Base-by-base conservation (phyloP, 192 early-diverging fungal species). In the Umbelopsis sp. region DNA sequence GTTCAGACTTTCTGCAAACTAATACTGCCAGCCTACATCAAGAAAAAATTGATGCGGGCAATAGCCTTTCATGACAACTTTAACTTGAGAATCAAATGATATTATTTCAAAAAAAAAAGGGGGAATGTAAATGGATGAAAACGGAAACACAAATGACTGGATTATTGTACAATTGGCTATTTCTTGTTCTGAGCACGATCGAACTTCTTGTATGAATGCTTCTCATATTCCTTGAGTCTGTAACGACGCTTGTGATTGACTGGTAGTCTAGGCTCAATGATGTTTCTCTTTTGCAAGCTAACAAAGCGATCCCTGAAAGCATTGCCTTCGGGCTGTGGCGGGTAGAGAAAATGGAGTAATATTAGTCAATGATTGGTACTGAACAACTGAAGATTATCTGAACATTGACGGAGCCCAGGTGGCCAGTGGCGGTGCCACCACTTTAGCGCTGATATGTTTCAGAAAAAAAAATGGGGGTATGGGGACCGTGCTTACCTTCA, bases 241-340 rank as follows among this genome's bases (percentile, higher is more conserved):
- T 85, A 85, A 70, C 79, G 77, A 71, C 80, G 71, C 22, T 74
- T 74, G 51, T 74, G 70, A 22, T 69, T 75, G 55, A 85, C 78
- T 21, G 72, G 78, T 18, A 83, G 64, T 74, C 83, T 74, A 15
- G 85, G 80, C 70, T 85, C 85, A 66, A 87, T 83, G 47, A 87
- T 80, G 46, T 85, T 87, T 49, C 85, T 80, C 66, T 87, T 69
- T 53, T 83, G 78, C 67, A 85, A 73, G 53, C 83, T 84, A 71
- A 71, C 69, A 73, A 85, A 85, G 41, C 85, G 78, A 64, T 88
- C 87, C 67, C 72, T 79, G 66, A 89, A 80, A 18, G 88, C 49
- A 46, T 81, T 89, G 20, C 88, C 88, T 74, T 89, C 88, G 18
- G 88, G 88, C 79, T 89, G 81, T 64, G 83, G 67, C 25, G 65